Conservation (phyloP, 2,329 filamentous ascomycete genomes). For the Lasiodiplodia sp. region DNA sequence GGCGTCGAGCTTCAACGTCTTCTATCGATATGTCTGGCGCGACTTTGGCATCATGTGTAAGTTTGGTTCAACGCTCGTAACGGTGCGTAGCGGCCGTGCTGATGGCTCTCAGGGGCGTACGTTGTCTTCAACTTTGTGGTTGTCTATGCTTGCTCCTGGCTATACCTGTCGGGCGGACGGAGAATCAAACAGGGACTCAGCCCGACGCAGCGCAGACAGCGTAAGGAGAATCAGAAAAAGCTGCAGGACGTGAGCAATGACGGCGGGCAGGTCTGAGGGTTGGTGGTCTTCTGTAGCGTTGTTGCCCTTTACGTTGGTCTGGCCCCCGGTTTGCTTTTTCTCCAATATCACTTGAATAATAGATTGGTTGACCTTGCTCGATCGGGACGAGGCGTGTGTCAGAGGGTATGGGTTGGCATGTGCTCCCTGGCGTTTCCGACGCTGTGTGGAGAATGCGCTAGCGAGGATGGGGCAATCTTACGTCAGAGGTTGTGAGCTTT, state of each 20-base stretch:
- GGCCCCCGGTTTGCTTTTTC: not conserved
- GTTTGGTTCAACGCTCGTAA: slow-evolving; percentile 29
- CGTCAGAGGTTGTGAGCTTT: slow-evolving; percentile 18
- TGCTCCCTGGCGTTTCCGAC: slow-evolving; percentile 16
- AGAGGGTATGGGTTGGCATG: slow-evolving; percentile 9
- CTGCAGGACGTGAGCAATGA: slow-evolving; percentile 2
- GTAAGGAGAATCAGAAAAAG: slow-evolving; percentile 14
- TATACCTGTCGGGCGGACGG: slow-evolving; percentile 57
- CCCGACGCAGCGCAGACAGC: slow-evolving; percentile 8
- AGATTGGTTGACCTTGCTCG: not conserved
- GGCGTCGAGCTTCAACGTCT: slow-evolving; percentile 63
- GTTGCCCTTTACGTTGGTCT: slow-evolving; percentile 2
- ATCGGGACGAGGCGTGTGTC: slow-evolving; percentile 11
- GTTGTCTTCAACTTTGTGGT: slow-evolving; percentile 69
- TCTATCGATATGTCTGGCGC: slow-evolving; percentile 68
- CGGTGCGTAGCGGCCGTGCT: slow-evolving; percentile 18
- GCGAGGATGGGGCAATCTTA: slow-evolving; percentile 22
- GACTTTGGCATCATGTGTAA: slow-evolving; percentile 69
- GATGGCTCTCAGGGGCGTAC: slow-evolving; percentile 53
- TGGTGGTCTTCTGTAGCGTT: not conserved
- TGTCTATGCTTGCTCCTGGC: slow-evolving; percentile 61
- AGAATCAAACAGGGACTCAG: slow-evolving; percentile 41
- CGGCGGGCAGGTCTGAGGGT: slow-evolving; percentile 16
- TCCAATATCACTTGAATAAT: slow-evolving; percentile 12
- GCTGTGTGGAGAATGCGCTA: slow-evolving; percentile 17